Conservation (phyloP, 2,329 filamentous ascomycete genomes). For the Epichloe baconii region DNA sequence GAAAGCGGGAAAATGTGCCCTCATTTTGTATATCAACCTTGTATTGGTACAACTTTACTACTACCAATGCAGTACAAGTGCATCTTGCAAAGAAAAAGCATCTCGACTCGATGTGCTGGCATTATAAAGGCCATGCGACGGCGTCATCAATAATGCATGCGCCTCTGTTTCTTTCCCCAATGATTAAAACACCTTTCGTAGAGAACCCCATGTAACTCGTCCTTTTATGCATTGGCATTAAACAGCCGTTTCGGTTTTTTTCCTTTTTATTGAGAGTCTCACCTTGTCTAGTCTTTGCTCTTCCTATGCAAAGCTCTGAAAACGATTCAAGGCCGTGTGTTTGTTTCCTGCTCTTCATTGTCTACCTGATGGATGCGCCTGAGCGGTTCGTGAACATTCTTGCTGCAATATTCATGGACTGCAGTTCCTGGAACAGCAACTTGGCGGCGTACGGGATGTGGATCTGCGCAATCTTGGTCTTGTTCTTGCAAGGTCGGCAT, state of each 20-base stretch:
- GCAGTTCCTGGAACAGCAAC: conserved; percentile 93
- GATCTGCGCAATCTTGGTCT: conserved; percentile 95
- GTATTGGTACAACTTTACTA: conserved; percentile 2
- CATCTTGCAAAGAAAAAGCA: not conserved
- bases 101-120: not conserved
- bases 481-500: conserved; percentile 96
- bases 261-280: not conserved
- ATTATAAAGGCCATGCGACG: not conserved
- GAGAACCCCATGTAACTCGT: not conserved
- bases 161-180: not conserved
- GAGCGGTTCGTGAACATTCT: conserved; percentile 90
- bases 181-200: not conserved
- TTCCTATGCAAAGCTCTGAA: not conserved
- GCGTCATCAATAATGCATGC: conserved; percentile 5
- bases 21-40: conserved; percentile 1
- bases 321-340: not conserved
- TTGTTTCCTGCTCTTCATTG: not conserved
- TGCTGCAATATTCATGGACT: conserved; percentile 95
- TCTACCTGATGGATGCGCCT: conserved; percentile 56
- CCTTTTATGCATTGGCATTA: not conserved
- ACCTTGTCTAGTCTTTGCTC: not conserved
- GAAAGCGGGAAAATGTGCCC: not conserved
- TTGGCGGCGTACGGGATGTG: conserved; percentile 98
- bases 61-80: not conserved
- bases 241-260: not conserved